phyloP scores from a whole-genome alignment of 2,329 filamentous ascomycete species.

The Aspergillus sp. region DNA sequence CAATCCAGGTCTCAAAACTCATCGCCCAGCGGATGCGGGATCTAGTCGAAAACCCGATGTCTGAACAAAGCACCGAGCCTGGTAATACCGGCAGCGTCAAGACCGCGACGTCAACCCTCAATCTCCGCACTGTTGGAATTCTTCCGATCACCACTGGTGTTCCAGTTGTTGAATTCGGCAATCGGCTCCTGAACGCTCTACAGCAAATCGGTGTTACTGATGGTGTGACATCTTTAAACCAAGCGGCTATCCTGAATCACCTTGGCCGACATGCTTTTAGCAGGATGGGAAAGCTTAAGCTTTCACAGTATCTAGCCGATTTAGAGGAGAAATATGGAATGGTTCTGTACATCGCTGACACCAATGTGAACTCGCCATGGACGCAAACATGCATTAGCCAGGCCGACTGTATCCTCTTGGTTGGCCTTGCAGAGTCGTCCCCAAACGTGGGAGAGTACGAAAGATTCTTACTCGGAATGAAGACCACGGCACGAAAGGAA shows the following conservation, averaged over 20 bases:
- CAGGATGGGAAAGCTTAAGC: constrained; percentile 92
- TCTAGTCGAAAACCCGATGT: constrained; percentile 76
- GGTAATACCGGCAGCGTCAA: constrained; percentile 53
- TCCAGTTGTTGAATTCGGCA: constrained; percentile 93
- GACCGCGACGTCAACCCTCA: constrained; percentile 76
- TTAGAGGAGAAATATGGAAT: constrained; percentile 96
- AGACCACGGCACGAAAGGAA: constrained; percentile 92
- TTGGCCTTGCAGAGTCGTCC: constrained; percentile 86
- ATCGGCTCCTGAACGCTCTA: constrained; percentile 80
- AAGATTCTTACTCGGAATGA: constrained; percentile 92
- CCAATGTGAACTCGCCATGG: constrained; percentile 95
- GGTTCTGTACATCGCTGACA: constrained; percentile 94
- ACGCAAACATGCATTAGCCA: constrained; percentile 97
- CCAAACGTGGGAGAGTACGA: constrained; percentile 94
- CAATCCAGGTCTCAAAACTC: constrained; percentile 98
- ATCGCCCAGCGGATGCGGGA: constrained; percentile 93
- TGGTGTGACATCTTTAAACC: constrained; percentile 87
- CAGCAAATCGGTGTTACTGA: constrained; percentile 86
- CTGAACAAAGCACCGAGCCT: constrained; percentile 64
- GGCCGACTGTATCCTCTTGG: constrained; percentile 91
- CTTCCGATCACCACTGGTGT: constrained; percentile 88
- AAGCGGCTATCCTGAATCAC: constrained; percentile 91
- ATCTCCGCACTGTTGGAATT: constrained; percentile 88
- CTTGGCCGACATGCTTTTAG: constrained; percentile 95
- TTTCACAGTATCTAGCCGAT: constrained; percentile 94